Percentiles rank a stretch among this genome's conserved stretches.
Conservation (phyloP, 1,284 basidiomycete species). For the Marasmius fiardii region DNA sequence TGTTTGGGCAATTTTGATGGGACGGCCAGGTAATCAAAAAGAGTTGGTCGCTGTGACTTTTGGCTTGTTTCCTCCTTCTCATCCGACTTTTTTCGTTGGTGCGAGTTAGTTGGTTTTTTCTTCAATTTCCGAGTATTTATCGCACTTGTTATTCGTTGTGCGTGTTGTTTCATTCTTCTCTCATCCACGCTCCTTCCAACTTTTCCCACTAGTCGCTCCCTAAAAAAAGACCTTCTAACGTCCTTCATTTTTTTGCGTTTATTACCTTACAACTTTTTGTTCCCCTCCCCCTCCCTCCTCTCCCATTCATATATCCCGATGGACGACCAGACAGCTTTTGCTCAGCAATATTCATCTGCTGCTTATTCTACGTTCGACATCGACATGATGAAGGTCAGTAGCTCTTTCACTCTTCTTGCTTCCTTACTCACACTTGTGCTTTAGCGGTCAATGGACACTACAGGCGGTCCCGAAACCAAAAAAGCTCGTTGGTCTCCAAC, state of each 20-base stretch:
- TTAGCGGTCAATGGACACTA: slow-evolving; percentile 75
- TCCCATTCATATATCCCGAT: slow-evolving; percentile 33
- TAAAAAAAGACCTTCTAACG: slow-evolving; percentile 31
- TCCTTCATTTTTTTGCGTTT: slow-evolving; percentile 31
- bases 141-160: slow-evolving; percentile 44
- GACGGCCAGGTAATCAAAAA: background rate
- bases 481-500: slow-evolving; percentile 83
- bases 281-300: slow-evolving; percentile 17
- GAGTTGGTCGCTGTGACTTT: no score
- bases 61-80: background rate
- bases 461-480: slow-evolving; percentile 79
- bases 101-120: slow-evolving; percentile 9
- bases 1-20: background rate
- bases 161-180: slow-evolving; percentile 43
- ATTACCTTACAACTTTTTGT: slow-evolving; percentile 26
- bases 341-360: slow-evolving; percentile 50
- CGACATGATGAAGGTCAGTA: slow-evolving; percentile 82
- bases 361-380: slow-evolving; percentile 63
- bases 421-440: slow-evolving; percentile 5
- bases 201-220: slow-evolving; percentile 16
- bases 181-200: slow-evolving; percentile 35
- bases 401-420: slow-evolving; percentile 10
- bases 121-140: slow-evolving; percentile 16
- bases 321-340: slow-evolving; percentile 74
- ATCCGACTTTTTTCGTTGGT: slow-evolving; percentile 3